phyloP scores from a whole-genome alignment of 371 early-diverging fungal genomes.

The Syncephalis plumigaleata region DNA sequence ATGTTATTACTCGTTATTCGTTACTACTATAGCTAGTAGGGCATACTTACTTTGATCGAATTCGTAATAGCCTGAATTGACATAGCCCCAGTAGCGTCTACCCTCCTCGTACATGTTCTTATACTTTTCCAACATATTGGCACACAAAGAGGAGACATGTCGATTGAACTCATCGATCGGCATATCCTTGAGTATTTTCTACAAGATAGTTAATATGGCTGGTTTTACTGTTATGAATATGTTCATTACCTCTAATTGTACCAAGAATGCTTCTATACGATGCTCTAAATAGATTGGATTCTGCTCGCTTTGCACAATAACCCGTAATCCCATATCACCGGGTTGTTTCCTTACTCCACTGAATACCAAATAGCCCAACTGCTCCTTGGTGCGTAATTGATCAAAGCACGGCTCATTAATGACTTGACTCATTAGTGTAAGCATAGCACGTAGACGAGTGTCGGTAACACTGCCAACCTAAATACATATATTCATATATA shows the following conservation, averaged over 20 bases:
- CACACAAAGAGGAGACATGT: slow-evolving; percentile 50
- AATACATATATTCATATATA: background rate
- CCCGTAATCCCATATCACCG: slow-evolving; percentile 41
- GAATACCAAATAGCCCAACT: slow-evolving; percentile 66
- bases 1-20: background rate
- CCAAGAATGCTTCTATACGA: slow-evolving; percentile 64
- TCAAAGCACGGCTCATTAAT: slow-evolving; percentile 80
- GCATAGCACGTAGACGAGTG: slow-evolving; percentile 32
- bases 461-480: slow-evolving; percentile 33
- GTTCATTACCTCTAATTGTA: slow-evolving; percentile 14
- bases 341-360: slow-evolving; percentile 46
- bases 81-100: slow-evolving; percentile 57
- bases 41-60: slow-evolving; percentile 45
- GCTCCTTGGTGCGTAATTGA: slow-evolving; percentile 81
- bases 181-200: slow-evolving; percentile 34
- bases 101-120: slow-evolving; percentile 72
- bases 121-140: slow-evolving; percentile 60
- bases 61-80: slow-evolving; percentile 64
- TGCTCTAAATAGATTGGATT: slow-evolving; percentile 68
- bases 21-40: background rate
- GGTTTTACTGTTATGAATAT: too few species aligned
- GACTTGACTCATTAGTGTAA: slow-evolving; percentile 57
- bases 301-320: slow-evolving; percentile 76
- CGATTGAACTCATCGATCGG: slow-evolving; percentile 50
- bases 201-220: too few species aligned